phyloP scores from a whole-genome alignment of 345 rosid species.

The Eucalyptus microcorys region DNA sequence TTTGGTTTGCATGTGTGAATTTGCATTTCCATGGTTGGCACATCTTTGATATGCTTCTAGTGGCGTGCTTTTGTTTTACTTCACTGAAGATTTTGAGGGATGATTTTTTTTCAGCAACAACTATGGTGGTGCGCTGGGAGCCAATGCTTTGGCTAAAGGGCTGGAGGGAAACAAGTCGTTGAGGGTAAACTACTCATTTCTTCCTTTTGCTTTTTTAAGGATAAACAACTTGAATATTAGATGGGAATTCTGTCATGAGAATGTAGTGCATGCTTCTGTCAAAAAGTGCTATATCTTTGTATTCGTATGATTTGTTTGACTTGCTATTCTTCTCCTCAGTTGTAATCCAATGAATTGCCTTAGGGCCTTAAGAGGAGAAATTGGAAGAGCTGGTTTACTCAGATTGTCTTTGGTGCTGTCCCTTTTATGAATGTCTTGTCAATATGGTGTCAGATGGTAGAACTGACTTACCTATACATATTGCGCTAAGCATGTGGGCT shows the following conservation, averaged over 20 bases:
- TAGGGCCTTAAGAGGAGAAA: not conserved
- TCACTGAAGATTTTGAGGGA: not conserved
- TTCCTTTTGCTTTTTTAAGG: not conserved
- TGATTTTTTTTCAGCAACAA: conserved; percentile 59
- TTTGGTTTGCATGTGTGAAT: not conserved
- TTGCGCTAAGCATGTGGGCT: not conserved
- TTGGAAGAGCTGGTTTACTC: not conserved
- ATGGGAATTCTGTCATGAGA: not conserved
- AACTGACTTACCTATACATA: not conserved
- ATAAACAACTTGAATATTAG: not conserved
- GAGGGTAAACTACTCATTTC: conserved; percentile 30
- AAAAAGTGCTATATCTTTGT: not conserved
- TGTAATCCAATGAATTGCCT: not conserved
- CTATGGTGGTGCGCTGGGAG: conserved; percentile 94
- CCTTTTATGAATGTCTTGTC: not conserved
- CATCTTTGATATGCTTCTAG: not conserved
- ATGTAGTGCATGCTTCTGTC: not conserved
- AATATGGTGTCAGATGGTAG: not conserved
- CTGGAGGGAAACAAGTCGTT: conserved; percentile 80
- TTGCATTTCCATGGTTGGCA: not conserved
- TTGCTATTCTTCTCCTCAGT: not conserved
- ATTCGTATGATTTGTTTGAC: not conserved
- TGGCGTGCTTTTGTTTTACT: not conserved
- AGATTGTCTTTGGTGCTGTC: not conserved
- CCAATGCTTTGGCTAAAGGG: conserved; percentile 91